A percentile compares a stretch with the other conserved stretches of the same genome.
Evolutionary conservation across 495 filamentous ascomycete genomes (phyloP).

Genomic region (Xylaria castorea): DNA sequence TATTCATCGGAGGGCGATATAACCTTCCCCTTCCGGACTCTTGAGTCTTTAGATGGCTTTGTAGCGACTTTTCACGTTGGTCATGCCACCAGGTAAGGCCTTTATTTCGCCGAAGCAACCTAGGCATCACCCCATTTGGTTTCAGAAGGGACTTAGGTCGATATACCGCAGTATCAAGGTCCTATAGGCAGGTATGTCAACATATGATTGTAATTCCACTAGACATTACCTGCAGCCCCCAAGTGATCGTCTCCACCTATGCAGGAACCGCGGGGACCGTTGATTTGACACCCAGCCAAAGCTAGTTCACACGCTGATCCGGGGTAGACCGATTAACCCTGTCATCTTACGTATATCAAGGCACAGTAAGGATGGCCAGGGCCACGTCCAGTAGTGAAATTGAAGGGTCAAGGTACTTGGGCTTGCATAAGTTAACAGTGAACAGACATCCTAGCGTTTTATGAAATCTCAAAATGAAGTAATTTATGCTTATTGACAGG

Average conservation of each 20-base stretch:
- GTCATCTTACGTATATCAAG: background rate
- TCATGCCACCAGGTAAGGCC: conserved; percentile 15
- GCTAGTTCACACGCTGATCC: conserved; percentile 19
- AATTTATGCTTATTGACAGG: background rate
- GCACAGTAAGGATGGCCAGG: background rate
- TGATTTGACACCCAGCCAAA: conserved; percentile 19
- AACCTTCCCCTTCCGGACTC: conserved; percentile 25
- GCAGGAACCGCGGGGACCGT: conserved; percentile 10
- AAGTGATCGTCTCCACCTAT: conserved; percentile 9
- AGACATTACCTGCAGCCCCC: background rate
- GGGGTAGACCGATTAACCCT: conserved; percentile 20
- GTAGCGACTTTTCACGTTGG: background rate
- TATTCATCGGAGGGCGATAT: background rate
- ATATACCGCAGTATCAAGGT: background rate
- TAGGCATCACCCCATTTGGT: background rate
- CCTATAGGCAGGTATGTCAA: conserved; percentile 2
- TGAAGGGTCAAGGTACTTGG: background rate
- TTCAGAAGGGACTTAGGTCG: conserved; percentile 6
- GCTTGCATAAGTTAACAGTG: background rate
- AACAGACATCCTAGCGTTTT: background rate
- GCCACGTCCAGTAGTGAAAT: background rate
- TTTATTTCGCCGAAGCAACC: conserved; percentile 26
- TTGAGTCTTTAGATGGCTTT: background rate
- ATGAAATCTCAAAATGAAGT: background rate
- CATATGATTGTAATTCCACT: background rate